Evolutionary conservation across 306 rosid genomes (phyloP).

Genomic region (Hippophae tibetana): DNA sequence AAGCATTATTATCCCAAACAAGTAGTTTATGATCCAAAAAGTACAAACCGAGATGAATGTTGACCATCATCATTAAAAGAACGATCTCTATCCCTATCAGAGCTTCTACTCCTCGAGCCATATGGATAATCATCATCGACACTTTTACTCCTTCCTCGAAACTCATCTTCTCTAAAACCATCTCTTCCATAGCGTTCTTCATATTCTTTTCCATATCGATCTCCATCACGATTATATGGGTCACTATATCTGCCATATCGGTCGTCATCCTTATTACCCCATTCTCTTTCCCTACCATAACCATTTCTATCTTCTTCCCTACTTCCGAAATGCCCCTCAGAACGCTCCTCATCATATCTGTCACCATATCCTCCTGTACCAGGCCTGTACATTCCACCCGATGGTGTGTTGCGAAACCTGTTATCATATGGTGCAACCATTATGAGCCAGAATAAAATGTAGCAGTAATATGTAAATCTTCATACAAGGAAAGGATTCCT

Average conservation of each 20-base stretch:
- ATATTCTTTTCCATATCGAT: constrained; percentile 67
- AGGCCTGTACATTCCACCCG: constrained; percentile 81
- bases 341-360: constrained; percentile 71
- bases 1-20: background rate
- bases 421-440: constrained; percentile 7
- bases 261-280: constrained; percentile 75
- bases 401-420: constrained; percentile 63
- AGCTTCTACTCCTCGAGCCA: constrained; percentile 76
- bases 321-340: constrained; percentile 36
- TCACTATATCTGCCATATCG: constrained; percentile 37
- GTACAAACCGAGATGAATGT: constrained; percentile 67
- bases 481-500: too few species aligned
- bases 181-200: constrained; percentile 74
- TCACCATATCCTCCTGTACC: constrained; percentile 66
- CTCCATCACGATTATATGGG: constrained; percentile 58
- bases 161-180: constrained; percentile 69
- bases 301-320: constrained; percentile 71
- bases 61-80: constrained; percentile 75
- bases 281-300: constrained; percentile 78
- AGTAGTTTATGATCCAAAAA: background rate
- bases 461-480: too few species aligned
- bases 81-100: constrained; percentile 64
- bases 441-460: too few species aligned
- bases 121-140: constrained; percentile 43
- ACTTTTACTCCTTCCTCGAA: constrained; percentile 71